Base-by-base conservation (phyloP, 768 basidiomycete species). In the Boletus fagicola region DNA sequence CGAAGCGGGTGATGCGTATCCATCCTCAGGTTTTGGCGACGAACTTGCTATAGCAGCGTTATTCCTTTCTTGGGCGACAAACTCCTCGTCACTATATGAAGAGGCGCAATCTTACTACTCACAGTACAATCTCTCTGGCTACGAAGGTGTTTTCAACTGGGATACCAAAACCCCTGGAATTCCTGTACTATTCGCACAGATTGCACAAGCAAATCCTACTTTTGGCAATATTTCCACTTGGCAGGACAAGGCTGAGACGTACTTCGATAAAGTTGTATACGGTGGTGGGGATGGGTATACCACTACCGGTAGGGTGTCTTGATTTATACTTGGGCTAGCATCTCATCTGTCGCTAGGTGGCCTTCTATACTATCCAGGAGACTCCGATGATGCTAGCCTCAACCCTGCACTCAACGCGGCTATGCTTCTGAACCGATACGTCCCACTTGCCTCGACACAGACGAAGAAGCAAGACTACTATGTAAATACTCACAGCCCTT, bases 321-420 rank as follows among this genome's bases (percentile, higher is more conserved):
- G 8, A 20, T 51, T 45, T 38, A 30, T 53, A 16, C n/a, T 18
- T 42, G 18, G 9, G 44, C 16, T 36, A 12, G 48, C 26, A 12
- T 46, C 48, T 56, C 30, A 65, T 12, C 43, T 39, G 31, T 40
- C 35, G 1, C 24, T 44, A 94, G 93, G 88, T 42, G 91, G 94
- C 3, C 75, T 96, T 40, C 72, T 94, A 5, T 94, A 80, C 66
- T 96, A 88, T 59, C 73, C 83, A n/a, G 91, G 88, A 16, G 91
- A 93, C 70, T 95, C 93, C 2, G 83, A 92, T 62, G 75, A 77
- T 7, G 90, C 88, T 9, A 85, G 86, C 57, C 77, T 95, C 38
- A 95, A 95, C 66, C 92, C 93, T 26, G 87, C 94, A 1, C 76
- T 95, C 61, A 95, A 94, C 58, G 82, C 85, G 5, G 92, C 94